Evolutionary conservation across 2,329 filamentous ascomycete genomes (phyloP).

Genomic region (Cladobotryum mycophilum): DNA sequence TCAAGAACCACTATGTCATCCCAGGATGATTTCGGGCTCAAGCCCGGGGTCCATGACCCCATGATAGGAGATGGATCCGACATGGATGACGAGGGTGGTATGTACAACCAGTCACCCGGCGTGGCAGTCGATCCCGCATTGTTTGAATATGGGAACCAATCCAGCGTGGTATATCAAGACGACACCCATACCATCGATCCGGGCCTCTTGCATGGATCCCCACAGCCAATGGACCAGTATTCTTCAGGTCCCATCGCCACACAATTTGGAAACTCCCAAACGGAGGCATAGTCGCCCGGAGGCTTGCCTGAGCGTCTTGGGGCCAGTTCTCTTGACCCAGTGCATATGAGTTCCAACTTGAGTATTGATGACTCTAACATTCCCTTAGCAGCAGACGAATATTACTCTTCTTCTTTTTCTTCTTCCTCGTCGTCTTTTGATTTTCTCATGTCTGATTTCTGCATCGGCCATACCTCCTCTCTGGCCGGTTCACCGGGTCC

Average conservation of each 20-base stretch:
- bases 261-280: background rate
- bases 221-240: background rate
- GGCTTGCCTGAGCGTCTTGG: background rate
- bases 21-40: background rate
- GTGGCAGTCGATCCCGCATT: no score
- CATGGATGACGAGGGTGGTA: background rate
- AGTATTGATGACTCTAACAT: background rate
- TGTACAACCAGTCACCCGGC: no score
- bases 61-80: slow-evolving; percentile 1
- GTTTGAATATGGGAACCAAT: no score
- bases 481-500: background rate
- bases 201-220: background rate
- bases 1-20: background rate
- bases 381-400: background rate
- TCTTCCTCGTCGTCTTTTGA: slow-evolving; percentile 1
- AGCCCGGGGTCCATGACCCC: background rate
- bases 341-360: slow-evolving; percentile 1
- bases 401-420: background rate
- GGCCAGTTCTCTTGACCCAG: background rate
- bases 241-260: background rate
- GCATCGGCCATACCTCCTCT: background rate
- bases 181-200: background rate
- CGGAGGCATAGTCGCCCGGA: background rate
- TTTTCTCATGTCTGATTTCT: background rate
- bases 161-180: no score